Base-by-base conservation (phyloP, 208 protist genomes). In the Trypanosomatidae sp. region DNA sequence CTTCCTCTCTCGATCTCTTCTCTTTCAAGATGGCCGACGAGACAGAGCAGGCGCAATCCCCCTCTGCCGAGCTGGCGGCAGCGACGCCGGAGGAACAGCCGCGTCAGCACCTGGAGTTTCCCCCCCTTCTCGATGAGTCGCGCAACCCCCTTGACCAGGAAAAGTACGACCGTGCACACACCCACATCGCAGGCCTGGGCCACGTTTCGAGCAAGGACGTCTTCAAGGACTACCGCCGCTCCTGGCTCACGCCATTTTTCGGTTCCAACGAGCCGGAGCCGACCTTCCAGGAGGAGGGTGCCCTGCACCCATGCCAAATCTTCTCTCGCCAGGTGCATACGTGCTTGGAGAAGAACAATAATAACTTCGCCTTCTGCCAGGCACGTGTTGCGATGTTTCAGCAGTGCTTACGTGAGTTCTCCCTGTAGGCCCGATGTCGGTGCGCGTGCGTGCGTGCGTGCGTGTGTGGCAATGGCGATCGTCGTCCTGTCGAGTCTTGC, bases 231-330 rank as follows among this genome's bases (percentile, higher is more conserved):
- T 88, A 84, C 52, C 81, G 79, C 46, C 91, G 81, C 5, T 91
- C 84, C 17, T 90, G 67, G 73, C 74, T 95, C 28, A 87, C 91
- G 1, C 87, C 89, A 19, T 95, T 93, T 73, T 95, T 95, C 59
- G 89, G 89, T 53, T 66, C 89, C 53, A 93, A 95, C 66, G 76
- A 81, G 28, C 76, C 82, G 22, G 85, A 93, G 78, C 80, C 77
- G 44, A 68, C 82, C 44, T 55, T 85, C 19, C 46, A 74, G 47
- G 59, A 43, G 25, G 78, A 72, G 30, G 62, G 66, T 47, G 52
- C 60, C 2, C 66, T 68, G 28, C 80, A 95, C 62, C 91, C 91
- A 53, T 95, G 91, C 68, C 73, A 77, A 68, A 39, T 83, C 10
- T 91, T 90, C 69, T 91, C 89, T 10, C 76, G 71, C 28, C 76